phyloP scores from a whole-genome alignment of 345 rosid genomes.

The Balakata baccata region DNA sequence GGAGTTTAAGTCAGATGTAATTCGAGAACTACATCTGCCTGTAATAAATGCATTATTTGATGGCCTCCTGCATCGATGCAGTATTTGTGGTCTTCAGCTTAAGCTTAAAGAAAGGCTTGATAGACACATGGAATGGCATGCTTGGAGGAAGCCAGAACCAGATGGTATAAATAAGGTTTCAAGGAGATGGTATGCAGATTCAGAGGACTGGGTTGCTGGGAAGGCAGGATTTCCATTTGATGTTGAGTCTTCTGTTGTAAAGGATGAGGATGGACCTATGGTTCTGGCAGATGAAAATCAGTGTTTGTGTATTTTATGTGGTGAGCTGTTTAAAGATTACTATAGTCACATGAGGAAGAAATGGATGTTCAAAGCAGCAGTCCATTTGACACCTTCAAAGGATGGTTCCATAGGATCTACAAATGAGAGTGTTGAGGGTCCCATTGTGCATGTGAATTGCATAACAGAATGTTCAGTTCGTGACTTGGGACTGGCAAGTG shows the following conservation, averaged over 20 bases:
- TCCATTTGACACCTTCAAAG: conserved; percentile 37
- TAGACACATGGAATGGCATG: conserved; percentile 78
- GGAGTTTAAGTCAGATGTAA: conserved; percentile 63
- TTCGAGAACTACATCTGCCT: conserved; percentile 68
- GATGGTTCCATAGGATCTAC: conserved; percentile 21
- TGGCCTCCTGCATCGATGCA: conserved; percentile 68
- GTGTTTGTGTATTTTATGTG: conserved; percentile 79
- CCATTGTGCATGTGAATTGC: conserved; percentile 68
- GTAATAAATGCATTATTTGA: conserved; percentile 66
- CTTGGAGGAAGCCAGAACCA: conserved; percentile 38
- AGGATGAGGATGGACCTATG: conserved; percentile 39
- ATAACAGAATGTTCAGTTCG: conserved; percentile 41
- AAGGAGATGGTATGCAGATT: conserved; percentile 71
- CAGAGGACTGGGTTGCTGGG: conserved; percentile 63
- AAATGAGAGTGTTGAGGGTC: conserved; percentile 39
- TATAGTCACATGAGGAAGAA: conserved; percentile 48
- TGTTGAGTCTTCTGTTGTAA: conserved; percentile 33
- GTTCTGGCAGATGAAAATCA: conserved; percentile 82
- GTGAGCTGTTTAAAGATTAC: conserved; percentile 83
- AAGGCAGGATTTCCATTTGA: conserved; percentile 36
- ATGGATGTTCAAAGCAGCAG: conserved; percentile 90
- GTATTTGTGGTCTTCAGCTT: conserved; percentile 69
- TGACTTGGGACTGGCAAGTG: conserved; percentile 48
- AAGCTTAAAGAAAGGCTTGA: conserved; percentile 60
- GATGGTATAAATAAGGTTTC: conserved; percentile 29